A percentile compares a stretch with the other conserved stretches of the same genome.
These are phyloP conservation scores for Metschnikowia bowlesiae DNA, from an alignment of 805 yeast species.

Conservation along the genomic window DNA sequence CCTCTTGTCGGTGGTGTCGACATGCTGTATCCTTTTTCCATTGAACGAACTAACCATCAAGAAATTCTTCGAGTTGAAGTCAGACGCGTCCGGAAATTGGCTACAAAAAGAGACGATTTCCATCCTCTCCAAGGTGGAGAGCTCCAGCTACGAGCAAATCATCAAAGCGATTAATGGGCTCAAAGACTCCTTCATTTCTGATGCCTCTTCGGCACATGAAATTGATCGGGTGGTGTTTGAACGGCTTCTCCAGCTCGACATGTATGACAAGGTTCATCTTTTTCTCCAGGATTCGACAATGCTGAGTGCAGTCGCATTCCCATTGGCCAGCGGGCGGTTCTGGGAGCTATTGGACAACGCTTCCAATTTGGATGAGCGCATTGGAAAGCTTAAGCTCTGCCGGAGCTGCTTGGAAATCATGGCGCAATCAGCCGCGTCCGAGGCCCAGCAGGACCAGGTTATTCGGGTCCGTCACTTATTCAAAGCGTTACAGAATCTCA, in stretches of 20 bases:
- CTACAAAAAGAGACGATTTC: conserved; percentile 26
- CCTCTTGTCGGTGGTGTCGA: conserved; percentile 14
- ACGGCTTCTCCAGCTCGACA: conserved; percentile 24
- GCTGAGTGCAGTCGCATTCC: conserved; percentile 7
- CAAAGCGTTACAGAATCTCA: conserved; percentile 32
- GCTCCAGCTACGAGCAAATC: conserved; percentile 21
- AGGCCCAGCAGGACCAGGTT: conserved; percentile 14
- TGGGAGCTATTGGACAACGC: conserved; percentile 33
- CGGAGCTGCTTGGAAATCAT: conserved; percentile 25
- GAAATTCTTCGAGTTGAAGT: conserved; percentile 25
- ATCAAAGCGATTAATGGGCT: conserved; percentile 19
- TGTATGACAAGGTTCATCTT: conserved; percentile 22
- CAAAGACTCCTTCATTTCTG: conserved; percentile 18
- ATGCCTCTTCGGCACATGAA: conserved; percentile 6
- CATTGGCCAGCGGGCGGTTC: conserved; percentile 21
- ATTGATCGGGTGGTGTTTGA: conserved; percentile 25
- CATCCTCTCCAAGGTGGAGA: conserved; percentile 22
- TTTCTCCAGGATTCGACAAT: conserved; percentile 14
- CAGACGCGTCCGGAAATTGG: conserved; percentile 8
- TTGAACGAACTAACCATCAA: conserved; percentile 31
- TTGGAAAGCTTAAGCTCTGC: conserved; percentile 26
- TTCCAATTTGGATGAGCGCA: conserved; percentile 28
- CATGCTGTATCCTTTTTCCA: conserved; percentile 32
- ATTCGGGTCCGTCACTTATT: conserved; percentile 30
- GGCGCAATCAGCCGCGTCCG: not conserved